These are phyloP conservation scores for Lolium perenne DNA, from an alignment of 176 grass and related monocot genomes.

Conservation along the genomic window DNA sequence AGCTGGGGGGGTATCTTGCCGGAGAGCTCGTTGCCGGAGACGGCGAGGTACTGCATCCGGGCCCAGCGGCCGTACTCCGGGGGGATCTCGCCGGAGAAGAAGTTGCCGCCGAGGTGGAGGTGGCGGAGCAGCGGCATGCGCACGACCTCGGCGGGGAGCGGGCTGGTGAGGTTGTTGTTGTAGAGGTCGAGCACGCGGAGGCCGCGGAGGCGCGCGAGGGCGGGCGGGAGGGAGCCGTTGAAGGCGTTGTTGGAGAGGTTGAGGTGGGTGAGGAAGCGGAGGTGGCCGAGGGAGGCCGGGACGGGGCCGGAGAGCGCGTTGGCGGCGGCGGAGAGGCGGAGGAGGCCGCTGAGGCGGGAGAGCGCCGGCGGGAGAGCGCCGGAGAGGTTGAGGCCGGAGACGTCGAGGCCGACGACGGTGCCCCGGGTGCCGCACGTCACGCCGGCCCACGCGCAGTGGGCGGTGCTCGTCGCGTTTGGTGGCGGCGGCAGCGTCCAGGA, in stretches of 20 bases:
- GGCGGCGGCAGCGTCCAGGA: slow-evolving; percentile 40
- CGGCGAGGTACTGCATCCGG: slow-evolving; percentile 60
- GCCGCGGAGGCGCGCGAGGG: slow-evolving; percentile 51
- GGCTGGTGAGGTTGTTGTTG: slow-evolving; percentile 84
- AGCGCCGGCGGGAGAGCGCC: slow-evolving; percentile 59
- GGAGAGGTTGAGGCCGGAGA: slow-evolving; percentile 72
- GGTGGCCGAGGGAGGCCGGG: slow-evolving; percentile 54
- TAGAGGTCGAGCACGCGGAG: slow-evolving; percentile 75
- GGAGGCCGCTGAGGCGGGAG: slow-evolving; percentile 51
- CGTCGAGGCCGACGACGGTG: slow-evolving; percentile 56
- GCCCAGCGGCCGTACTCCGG: slow-evolving; percentile 57
- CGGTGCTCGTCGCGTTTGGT: background rate
- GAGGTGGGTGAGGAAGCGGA: slow-evolving; percentile 66
- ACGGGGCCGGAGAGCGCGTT: slow-evolving; percentile 61
- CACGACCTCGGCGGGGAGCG: slow-evolving; percentile 65
- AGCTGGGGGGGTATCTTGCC: slow-evolving; percentile 71
- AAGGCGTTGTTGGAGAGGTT: slow-evolving; percentile 92
- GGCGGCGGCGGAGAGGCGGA: slow-evolving; percentile 59
- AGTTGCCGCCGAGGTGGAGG: slow-evolving; percentile 79
- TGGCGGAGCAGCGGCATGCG: slow-evolving; percentile 57
- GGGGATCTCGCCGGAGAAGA: slow-evolving; percentile 72
- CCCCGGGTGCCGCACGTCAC: slow-evolving; percentile 57
- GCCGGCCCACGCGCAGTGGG: slow-evolving; percentile 62
- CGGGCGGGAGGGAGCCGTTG: slow-evolving; percentile 55
- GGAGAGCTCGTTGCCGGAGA: slow-evolving; percentile 80